Evolutionary conservation across 441 rosid genomes (phyloP).

Genomic region (Syzygium syzygioides): DNA sequence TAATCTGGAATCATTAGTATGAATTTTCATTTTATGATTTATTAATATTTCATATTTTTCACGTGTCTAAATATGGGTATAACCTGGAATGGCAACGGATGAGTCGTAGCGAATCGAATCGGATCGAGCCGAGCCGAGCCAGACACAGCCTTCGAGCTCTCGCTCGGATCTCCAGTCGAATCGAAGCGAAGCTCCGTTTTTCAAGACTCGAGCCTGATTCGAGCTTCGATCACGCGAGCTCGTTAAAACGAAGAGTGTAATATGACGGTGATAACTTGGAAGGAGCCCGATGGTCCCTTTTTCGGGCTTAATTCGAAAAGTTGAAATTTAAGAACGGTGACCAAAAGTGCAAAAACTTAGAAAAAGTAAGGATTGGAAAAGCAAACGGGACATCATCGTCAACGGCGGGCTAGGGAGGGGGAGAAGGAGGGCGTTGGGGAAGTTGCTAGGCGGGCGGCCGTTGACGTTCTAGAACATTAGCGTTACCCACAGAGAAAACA

Average conservation of each 20-base stretch:
- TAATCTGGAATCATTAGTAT: too few species aligned
- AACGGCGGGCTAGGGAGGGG: neutral
- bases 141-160: rapidly evolving
- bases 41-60: too few species aligned
- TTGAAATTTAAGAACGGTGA: neutral
- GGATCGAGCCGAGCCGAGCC: too few species aligned
- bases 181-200: rapidly evolving
- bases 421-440: neutral
- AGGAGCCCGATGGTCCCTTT: neutral
- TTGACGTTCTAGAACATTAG: neutral
- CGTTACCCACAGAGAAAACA: neutral
- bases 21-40: too few species aligned
- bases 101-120: neutral
- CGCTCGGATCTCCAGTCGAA: rapidly evolving
- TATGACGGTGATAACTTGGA: neutral
- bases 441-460: neutral
- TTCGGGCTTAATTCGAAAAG: neutral
- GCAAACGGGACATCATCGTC: neutral
- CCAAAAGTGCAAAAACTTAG: neutral
- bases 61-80: too few species aligned
- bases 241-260: neutral
- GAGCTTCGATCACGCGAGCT: neutral
- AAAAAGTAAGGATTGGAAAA: neutral
- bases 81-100: neutral
- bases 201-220: rapidly evolving